Base-by-base conservation (phyloP, 1,284 basidiomycete genomes). In the Bjerkandera adusta region DNA sequence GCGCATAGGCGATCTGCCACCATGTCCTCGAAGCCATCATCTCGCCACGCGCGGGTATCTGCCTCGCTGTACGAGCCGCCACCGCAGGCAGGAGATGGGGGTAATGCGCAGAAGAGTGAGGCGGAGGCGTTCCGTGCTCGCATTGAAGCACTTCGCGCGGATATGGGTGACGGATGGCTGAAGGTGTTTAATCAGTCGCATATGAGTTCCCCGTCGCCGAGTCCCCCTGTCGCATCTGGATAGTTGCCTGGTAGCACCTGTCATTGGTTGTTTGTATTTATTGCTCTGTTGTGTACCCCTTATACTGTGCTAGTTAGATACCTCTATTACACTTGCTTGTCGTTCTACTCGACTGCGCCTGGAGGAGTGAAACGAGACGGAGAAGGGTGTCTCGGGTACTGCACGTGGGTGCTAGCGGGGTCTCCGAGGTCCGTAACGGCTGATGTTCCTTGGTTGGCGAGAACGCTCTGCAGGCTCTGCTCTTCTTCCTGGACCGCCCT, bases 111-210 rank as follows among this genome's bases (percentile, higher is more conserved):
- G 45, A 60, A 70, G 39, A 60, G 64, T 51, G 76, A 79, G 53
- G 85, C 77, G 12, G 88, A 89, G 48, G 75, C 80, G 36, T 89
- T 88, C 61, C 74, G 91, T 36, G 77, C 79, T 50, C 75, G 76
- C 57, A 89, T 94, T 51, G 91, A 93, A 69, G 83, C 83, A 5
- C 59, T 94, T 59, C 81, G 87, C 64, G 75, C 80, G 49, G 91
- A 93, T 58, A 90, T 93, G 74, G 90, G 90, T 1, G 91, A 92
- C 32, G 83, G 83, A 10, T 92, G 89, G 89, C 60, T 92, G 57
- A 89, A 87, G 68, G 86, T 91, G 45, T 83, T 86, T 59, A 86
- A 79, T 55, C 87, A 90, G 70, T 76, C 73, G 32, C 72, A 75
- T 50, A 58, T 67, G 47, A 60, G 54, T 33, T 62, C 65, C 10